Base-by-base conservation (phyloP, 306 rosid genomes). In the Ormosia emarginata region DNA sequence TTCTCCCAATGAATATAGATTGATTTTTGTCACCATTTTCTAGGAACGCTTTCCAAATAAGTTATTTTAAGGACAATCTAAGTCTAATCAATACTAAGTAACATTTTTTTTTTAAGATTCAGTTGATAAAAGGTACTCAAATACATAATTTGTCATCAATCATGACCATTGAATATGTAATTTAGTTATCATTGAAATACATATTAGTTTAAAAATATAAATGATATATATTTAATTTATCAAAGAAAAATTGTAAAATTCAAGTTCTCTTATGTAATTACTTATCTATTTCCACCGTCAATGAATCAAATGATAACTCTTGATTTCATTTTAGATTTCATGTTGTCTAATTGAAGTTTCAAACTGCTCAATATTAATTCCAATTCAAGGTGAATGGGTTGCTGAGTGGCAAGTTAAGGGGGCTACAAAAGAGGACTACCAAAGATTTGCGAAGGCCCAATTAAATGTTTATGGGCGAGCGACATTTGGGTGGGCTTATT, bases 401-500 rank as follows among this genome's bases (percentile, higher is more conserved):
- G 90, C 92, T 34, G 94, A 89, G 61, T 94, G 97, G 98, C 36
- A 83, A 62, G 90, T 90, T 1, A 29, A 59, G 1, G 86, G 43
- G 1, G 90, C 97, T 49, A 55, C 90, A 8, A 79, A 90, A 62
- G 89, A 85, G 64, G 97, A 91, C 2, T 91, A 83, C 79, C 88
- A 85, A 76, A 89, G 82, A 81, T 94, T 85, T 18, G 92, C 84
- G 0, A 15, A 74, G 11, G 94, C 97, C 36, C 97, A 92, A 67
- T 37, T 89, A 15, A 87, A 85, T 5, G 89, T 94, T 34, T 94
- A 43, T 67, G 89, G 86, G n/a, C 62, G 79, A 82, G 93, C 97
- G n/a, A 83, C 91, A 47, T 91, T 92, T 86, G 98, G 97, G 10
- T 94, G 98, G 97, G 89, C 93, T 82, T 91, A 94, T 3, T 94